phyloP scores from a whole-genome alignment of 371 early-diverging fungal species.

The Encephalitozoon cuniculi region DNA sequence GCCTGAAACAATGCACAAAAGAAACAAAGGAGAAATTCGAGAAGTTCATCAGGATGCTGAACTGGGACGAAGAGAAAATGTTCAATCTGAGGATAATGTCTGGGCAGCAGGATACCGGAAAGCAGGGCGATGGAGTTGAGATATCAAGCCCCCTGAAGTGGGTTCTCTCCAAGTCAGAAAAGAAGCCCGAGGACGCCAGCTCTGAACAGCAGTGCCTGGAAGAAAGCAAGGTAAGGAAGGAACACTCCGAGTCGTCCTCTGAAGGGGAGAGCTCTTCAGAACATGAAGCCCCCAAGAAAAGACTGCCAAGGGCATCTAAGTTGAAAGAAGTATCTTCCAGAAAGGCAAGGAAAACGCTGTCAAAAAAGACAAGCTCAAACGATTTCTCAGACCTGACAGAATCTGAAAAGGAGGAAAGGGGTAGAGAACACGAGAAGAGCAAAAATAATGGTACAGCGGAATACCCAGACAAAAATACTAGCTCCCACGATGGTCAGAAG shows the following conservation, averaged over 20 bases:
- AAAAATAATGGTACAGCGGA: neutral
- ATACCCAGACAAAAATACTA: neutral
- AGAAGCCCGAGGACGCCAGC: neutral
- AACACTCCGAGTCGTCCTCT: neutral
- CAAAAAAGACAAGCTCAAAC: neutral
- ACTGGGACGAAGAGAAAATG: neutral
- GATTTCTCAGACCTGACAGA: neutral
- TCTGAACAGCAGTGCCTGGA: neutral
- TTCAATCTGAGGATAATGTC: neutral
- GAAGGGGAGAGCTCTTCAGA: neutral
- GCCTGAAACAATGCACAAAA: conserved; percentile 3
- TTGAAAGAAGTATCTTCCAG: neutral
- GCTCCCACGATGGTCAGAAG: neutral
- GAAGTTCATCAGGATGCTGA: neutral
- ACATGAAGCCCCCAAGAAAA: neutral
- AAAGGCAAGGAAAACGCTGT: neutral
- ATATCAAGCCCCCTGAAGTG: neutral
- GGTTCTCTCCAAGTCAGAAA: neutral
- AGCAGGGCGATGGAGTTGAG: neutral
- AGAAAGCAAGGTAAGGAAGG: neutral
- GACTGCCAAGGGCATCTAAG: neutral
- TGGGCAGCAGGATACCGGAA: neutral
- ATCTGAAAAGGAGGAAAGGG: neutral
- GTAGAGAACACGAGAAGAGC: neutral
- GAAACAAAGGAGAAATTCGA: neutral